Conservation (phyloP, 352 stramenopile species). For the Globisporangium megalacanthum region DNA sequence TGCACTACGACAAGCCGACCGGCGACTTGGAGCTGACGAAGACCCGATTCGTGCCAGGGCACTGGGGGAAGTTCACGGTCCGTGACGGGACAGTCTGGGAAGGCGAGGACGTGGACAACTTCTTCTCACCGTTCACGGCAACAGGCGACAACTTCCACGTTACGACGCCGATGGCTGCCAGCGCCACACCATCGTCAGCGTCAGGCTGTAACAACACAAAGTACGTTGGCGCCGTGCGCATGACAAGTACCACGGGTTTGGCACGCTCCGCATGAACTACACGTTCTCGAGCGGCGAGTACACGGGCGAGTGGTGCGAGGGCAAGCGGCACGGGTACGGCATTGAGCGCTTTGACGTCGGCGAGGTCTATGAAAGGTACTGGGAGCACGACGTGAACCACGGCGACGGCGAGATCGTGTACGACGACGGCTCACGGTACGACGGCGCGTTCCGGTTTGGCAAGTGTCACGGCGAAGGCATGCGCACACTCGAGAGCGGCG, state of each 20-base stretch:
- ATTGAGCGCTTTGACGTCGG: slow-evolving; percentile 74
- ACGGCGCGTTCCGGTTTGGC: slow-evolving; percentile 55
- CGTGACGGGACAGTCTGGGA: slow-evolving; percentile 70
- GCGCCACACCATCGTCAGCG: not conserved
- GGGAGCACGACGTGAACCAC: slow-evolving; percentile 57
- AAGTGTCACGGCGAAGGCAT: slow-evolving; percentile 70
- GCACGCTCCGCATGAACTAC: slow-evolving; percentile 55
- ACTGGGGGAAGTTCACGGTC: slow-evolving; percentile 77
- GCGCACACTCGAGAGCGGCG: slow-evolving; percentile 50
- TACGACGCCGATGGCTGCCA: slow-evolving; percentile 25
- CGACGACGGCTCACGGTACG: slow-evolving; percentile 59
- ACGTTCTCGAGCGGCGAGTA: slow-evolving; percentile 65
- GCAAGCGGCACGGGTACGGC: slow-evolving; percentile 71
- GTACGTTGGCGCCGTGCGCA: slow-evolving; percentile 49
- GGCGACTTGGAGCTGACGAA: slow-evolving; percentile 45
- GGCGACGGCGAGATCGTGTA: slow-evolving; percentile 65
- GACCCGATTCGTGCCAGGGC: slow-evolving; percentile 27
- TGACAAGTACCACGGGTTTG: slow-evolving; percentile 72
- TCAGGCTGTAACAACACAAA: slow-evolving; percentile 18
- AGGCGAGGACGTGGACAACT: slow-evolving; percentile 75
- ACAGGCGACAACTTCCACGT: slow-evolving; percentile 53
- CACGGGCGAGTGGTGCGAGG: slow-evolving; percentile 78
- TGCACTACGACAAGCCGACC: slow-evolving; percentile 35
- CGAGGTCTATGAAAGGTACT: slow-evolving; percentile 78
- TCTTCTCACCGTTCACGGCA: slow-evolving; percentile 70